phyloP scores from a whole-genome alignment of 2,329 filamentous ascomycete species.

The Pseudogymnoascus sp. region DNA sequence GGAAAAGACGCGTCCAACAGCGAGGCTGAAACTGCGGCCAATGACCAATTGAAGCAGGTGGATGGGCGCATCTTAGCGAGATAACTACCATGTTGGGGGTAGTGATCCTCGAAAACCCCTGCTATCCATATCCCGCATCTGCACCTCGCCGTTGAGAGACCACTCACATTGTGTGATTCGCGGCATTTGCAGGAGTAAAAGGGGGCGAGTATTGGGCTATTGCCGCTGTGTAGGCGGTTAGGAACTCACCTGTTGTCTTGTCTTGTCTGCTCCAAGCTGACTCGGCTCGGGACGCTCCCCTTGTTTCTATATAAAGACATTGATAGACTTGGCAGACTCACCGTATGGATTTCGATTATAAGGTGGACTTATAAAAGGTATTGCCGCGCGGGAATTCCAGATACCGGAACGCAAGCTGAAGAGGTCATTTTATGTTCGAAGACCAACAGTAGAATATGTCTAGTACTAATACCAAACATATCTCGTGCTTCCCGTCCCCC shows the following conservation, averaged over 20 bases:
- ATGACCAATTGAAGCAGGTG: background rate
- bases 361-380: background rate
- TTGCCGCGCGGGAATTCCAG: background rate
- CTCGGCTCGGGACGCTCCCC: background rate
- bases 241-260: background rate
- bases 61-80: background rate
- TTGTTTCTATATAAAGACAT: slow-evolving; percentile 1
- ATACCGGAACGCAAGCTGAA: background rate
- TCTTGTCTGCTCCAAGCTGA: background rate
- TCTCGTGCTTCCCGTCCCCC: background rate
- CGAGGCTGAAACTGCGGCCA: background rate
- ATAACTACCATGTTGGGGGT: background rate
- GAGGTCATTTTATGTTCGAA: background rate
- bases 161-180: background rate
- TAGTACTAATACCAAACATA: background rate
- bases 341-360: background rate
- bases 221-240: background rate
- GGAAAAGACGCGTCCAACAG: background rate
- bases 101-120: background rate
- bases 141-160: background rate
- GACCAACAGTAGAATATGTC: background rate
- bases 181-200: background rate
- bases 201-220: background rate
- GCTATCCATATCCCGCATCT: background rate
- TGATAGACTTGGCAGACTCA: background rate